Percentiles rank a stretch among this genome's conserved stretches.
Evolutionary conservation across 306 rosid species (phyloP).

Genomic region (Casuarina equisetifolia): DNA sequence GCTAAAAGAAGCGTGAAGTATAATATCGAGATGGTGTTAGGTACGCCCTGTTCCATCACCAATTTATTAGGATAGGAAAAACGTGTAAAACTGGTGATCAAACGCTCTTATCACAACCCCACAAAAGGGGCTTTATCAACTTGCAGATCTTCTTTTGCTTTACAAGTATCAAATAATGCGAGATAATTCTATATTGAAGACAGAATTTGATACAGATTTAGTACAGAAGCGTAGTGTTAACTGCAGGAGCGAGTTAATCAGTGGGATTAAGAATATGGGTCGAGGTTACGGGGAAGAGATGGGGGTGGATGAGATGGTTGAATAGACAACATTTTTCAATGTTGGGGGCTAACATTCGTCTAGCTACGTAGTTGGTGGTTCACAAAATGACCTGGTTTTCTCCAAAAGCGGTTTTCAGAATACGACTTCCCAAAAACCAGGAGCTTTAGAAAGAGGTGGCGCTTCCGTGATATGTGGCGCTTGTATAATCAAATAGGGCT

Average conservation of each 20-base stretch:
- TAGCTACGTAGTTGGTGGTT: background rate
- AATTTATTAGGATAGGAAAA: background rate
- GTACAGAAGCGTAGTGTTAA: too few species aligned
- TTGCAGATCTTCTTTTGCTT: too few species aligned
- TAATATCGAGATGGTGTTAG: background rate
- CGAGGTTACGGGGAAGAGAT: background rate
- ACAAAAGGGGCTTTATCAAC: too few species aligned
- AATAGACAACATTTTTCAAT: background rate
- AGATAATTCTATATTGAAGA: background rate
- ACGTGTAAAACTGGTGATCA: too few species aligned
- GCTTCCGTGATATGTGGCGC: slow-evolving; percentile 9
- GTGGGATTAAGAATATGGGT: background rate
- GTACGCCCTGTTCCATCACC: background rate
- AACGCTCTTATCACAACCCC: too few species aligned
- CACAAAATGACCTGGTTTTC: slow-evolving; percentile 31
- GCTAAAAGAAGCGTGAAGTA: background rate
- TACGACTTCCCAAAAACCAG: slow-evolving; percentile 70
- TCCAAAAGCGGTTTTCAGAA: slow-evolving; percentile 26
- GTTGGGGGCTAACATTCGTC: background rate
- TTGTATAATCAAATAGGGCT: background rate
- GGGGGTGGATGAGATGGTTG: background rate
- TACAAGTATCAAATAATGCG: too few species aligned
- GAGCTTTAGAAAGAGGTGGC: slow-evolving; percentile 39
- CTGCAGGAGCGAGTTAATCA: too few species aligned
- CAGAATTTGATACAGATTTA: too few species aligned